These are phyloP conservation scores for Nicotiana benthamiana DNA, from an alignment of 257 asterid species.

Conservation along the genomic window DNA sequence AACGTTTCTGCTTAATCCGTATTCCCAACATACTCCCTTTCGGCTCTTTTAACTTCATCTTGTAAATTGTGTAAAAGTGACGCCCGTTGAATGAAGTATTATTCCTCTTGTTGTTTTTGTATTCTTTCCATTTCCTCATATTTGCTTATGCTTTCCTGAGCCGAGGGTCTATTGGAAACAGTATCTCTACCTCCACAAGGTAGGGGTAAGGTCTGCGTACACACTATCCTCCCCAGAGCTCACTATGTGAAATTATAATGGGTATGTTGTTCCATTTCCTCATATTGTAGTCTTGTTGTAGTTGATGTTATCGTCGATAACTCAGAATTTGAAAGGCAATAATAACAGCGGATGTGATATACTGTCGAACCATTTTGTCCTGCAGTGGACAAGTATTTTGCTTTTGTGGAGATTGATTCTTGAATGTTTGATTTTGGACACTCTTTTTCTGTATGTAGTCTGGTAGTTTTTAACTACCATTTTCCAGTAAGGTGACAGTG, in stretches of 20 bases:
- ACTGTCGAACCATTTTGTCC: not conserved
- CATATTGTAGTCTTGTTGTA: not conserved
- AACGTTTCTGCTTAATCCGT: constrained; percentile 10
- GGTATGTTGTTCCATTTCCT: too few relatives aligned
- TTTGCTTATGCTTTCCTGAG: too few relatives aligned
- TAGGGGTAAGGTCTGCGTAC: too few relatives aligned
- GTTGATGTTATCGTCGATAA: not conserved
- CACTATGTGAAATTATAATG: too few relatives aligned
- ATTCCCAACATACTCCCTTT: constrained; percentile 4
- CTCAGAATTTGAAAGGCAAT: not conserved
- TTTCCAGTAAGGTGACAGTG: too few relatives aligned
- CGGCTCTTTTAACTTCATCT: constrained; percentile 7
- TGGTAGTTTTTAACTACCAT: too few relatives aligned
- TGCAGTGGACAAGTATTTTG: not conserved
- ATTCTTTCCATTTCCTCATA: not conserved
- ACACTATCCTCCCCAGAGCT: too few relatives aligned
- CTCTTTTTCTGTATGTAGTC: too few relatives aligned
- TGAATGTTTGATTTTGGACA: not conserved
- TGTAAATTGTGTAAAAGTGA: constrained; percentile 30
- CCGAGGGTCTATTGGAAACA: too few relatives aligned
- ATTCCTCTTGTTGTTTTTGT: not conserved
- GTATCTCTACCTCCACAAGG: too few relatives aligned
- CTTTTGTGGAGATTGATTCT: not conserved
- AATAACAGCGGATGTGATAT: not conserved
- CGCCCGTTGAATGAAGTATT: constrained; percentile 13